These are phyloP conservation scores for Chrysosporium queenslandicum DNA, from an alignment of 2,329 filamentous ascomycete species.

Conservation along the genomic window DNA sequence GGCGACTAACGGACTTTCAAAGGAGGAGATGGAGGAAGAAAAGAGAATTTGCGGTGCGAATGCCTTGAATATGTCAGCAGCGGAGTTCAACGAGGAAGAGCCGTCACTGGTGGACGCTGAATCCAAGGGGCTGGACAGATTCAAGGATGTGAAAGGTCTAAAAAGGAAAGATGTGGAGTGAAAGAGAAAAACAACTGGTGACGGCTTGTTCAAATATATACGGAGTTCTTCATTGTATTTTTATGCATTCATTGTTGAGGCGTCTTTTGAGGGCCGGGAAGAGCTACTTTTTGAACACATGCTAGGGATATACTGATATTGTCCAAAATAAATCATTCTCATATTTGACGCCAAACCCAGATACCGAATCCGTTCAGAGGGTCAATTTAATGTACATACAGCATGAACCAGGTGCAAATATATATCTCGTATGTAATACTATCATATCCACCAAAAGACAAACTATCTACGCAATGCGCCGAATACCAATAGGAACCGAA, in stretches of 20 bases:
- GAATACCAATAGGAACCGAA: neutral
- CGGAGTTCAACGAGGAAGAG: conserved; percentile 13
- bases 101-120: conserved; percentile 16
- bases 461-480: too few species aligned
- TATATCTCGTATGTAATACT: neutral
- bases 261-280: too few species aligned
- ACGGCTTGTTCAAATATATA: too few species aligned
- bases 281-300: too few species aligned
- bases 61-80: conserved; percentile 31
- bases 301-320: too few species aligned
- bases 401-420: neutral
- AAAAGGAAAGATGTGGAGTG: conserved; percentile 23
- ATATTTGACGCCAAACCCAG: neutral
- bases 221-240: too few species aligned
- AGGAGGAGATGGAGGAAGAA: conserved; percentile 34
- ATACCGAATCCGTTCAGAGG: neutral
- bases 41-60: conserved; percentile 32
- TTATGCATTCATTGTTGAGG: too few species aligned
- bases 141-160: conserved; percentile 31
- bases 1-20: conserved; percentile 65
- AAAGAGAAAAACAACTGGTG: too few species aligned
- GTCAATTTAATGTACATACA: neutral
- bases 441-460: neutral
- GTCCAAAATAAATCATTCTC: too few species aligned
- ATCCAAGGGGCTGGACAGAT: conserved; percentile 19